Evolutionary conservation across 495 filamentous ascomycete species (phyloP).

Genomic region (Aspergillus bertholletiae): DNA sequence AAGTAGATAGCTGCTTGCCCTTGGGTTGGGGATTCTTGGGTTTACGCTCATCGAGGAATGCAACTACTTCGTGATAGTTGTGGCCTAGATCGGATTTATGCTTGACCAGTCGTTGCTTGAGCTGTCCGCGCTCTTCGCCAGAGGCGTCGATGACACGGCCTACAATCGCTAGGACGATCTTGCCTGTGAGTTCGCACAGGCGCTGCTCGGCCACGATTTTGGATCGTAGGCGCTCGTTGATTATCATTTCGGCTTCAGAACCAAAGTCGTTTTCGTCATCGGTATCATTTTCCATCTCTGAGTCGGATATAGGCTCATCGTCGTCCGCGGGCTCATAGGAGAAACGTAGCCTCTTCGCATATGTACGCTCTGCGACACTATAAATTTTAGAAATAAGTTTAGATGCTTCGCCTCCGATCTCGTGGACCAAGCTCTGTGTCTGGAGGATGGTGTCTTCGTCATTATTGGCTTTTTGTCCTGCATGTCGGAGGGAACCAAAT

Average conservation of each 20-base stretch:
- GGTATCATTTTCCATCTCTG: constrained; percentile 43
- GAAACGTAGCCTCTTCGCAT: constrained; percentile 64
- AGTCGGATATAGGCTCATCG: constrained; percentile 53
- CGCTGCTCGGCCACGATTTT: constrained; percentile 73
- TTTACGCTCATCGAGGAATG: constrained; percentile 64
- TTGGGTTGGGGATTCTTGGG: constrained; percentile 37
- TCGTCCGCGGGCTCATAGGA: constrained; percentile 67
- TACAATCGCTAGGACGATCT: constrained; percentile 73
- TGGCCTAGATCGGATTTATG: constrained; percentile 65
- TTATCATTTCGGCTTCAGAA: constrained; percentile 44
- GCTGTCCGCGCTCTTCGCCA: constrained; percentile 53
- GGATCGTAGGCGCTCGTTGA: constrained; percentile 52
- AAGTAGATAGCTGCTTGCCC: constrained; percentile 43
- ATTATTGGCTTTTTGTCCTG: constrained; percentile 35
- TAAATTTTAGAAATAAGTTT: constrained; percentile 69
- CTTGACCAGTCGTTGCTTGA: constrained; percentile 59
- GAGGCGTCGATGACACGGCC: constrained; percentile 67
- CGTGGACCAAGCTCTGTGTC: constrained; percentile 59
- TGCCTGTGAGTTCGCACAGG: constrained; percentile 79
- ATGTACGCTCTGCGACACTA: constrained; percentile 66
- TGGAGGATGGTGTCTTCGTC: constrained; percentile 47
- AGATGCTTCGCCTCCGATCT: constrained; percentile 56
- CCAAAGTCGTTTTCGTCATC: constrained; percentile 61
- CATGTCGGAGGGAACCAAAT: constrained; percentile 65
- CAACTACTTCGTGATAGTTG: constrained; percentile 75